Evolutionary conservation across 2,329 filamentous ascomycete genomes (phyloP), one percentile per base, ranked within the genome.

Genomic region (Colletotrichum brevisporum): DNA sequence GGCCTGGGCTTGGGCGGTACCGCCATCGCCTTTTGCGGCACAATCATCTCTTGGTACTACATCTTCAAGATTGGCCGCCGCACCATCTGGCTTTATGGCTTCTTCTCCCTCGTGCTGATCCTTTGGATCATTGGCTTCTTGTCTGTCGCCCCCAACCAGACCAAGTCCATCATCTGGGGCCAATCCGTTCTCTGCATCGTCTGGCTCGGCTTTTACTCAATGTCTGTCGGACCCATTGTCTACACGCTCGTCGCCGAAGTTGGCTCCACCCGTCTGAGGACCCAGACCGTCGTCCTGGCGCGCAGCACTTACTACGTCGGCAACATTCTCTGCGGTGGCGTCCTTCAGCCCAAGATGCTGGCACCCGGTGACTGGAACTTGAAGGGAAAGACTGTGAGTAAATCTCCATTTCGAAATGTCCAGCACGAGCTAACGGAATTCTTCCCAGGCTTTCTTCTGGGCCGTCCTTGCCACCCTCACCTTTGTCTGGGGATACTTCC

Each of bases 171-270:
- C 6, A 77, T 79, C 6, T 83, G 81, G 80, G 80, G 75, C 1
- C 82, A 84, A 63, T 81, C 81, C 0, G 70, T 79, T 0, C 78
- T 85, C 4, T 79, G 80, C 39, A 68, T 86, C 39, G 79, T 84
- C 31, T 86, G 83, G 83, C 78, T 83, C 2, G 79, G 78, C 55
- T 75, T 78, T 6, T 84, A 84, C 73, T 82, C 78, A 8, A 81
- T 84, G 77, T 78, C 78, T 31, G 80, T 83, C 48, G 83, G 83
- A 0, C 83, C 82, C 5, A 82, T 84, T 24, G 76, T 83, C 69
- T 85, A 84, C 76, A 83, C 82, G 21, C 81, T 84, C 36, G 78
- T 82, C 71, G 45, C 84, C 1, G 84, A 85, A 10, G 70, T 85
- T 3, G 79, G 80, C 0, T 83, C 82, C 0, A 84, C 83, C 4